Conservation (phyloP, 2,329 filamentous ascomycete species). For the Fusarium torreyae region DNA sequence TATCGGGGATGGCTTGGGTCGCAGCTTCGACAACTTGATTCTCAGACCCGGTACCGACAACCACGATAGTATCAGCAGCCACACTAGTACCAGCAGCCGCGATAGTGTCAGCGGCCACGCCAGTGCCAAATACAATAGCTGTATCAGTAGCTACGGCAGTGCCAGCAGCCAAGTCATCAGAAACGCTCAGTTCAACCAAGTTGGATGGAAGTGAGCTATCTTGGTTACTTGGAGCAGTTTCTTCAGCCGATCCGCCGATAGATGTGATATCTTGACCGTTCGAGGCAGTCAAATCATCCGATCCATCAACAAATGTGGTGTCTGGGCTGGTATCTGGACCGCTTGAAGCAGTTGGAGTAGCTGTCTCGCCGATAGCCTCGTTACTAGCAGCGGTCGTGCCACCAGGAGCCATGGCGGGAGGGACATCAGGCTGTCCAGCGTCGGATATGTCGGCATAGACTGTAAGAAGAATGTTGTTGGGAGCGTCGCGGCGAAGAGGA, state of each 20-base stretch:
- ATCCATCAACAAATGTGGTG: not conserved
- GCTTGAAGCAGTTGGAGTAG: not conserved
- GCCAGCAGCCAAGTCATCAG: not conserved
- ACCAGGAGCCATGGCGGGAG: conserved; percentile 53
- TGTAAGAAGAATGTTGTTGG: conserved; percentile 57
- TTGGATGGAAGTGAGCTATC: not conserved
- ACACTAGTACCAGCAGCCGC: not conserved
- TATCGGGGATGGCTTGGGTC: conserved; percentile 7
- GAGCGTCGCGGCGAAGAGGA: conserved; percentile 48
- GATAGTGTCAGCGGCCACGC: not conserved
- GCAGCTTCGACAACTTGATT: not conserved
- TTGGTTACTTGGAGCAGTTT: not conserved
- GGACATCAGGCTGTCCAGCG: conserved; percentile 50
- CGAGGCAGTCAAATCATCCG: not conserved
- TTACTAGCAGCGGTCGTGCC: not conserved
- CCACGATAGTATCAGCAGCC: not conserved
- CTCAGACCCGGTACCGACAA: not conserved
- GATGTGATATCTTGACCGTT: not conserved
- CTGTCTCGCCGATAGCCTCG: not conserved
- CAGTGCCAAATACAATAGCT: not conserved
- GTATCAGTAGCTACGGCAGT: not conserved
- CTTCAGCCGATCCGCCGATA: not conserved
- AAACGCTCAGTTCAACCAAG: not conserved
- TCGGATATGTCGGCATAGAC: conserved; percentile 59
- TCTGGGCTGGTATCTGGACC: conserved; percentile 3